phyloP scores from a whole-genome alignment of 2,329 filamentous ascomycete genomes.

The Epichloe festucae region DNA sequence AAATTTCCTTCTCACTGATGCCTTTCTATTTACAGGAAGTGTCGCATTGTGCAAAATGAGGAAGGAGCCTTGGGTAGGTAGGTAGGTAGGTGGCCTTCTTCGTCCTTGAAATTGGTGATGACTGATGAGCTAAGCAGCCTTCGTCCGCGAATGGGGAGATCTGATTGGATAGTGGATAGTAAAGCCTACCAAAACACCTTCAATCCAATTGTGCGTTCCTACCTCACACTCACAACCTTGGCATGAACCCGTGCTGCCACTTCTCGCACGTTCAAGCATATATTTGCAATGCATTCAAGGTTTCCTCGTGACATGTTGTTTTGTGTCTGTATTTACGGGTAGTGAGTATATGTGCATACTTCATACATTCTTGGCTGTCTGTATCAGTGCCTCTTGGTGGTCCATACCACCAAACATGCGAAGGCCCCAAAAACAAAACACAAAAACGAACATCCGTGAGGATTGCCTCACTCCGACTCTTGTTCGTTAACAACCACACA shows the following conservation, averaged over 20 bases:
- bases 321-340: neutral
- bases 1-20: too few relatives aligned
- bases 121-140: slow-evolving; percentile 1
- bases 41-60: neutral
- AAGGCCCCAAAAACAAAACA: neutral
- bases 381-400: neutral
- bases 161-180: slow-evolving; percentile 3
- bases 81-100: neutral
- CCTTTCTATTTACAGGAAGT: neutral
- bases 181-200: too few relatives aligned
- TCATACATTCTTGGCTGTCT: neutral
- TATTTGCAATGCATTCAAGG: neutral
- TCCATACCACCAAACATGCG: neutral
- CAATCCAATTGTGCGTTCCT: neutral
- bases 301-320: neutral
- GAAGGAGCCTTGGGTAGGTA: neutral
- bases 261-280: neutral
- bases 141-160: neutral
- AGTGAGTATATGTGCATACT: neutral
- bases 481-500: neutral
- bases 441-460: slow-evolving; percentile 4
- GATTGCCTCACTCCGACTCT: neutral
- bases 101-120: neutral
- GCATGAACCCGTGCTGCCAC: neutral
- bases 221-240: neutral